Percentiles rank a stretch among this genome's conserved stretches.
Conservation (phyloP, 225 moss, liverwort and hornwort species). For the Marchantia polymorpha region DNA sequence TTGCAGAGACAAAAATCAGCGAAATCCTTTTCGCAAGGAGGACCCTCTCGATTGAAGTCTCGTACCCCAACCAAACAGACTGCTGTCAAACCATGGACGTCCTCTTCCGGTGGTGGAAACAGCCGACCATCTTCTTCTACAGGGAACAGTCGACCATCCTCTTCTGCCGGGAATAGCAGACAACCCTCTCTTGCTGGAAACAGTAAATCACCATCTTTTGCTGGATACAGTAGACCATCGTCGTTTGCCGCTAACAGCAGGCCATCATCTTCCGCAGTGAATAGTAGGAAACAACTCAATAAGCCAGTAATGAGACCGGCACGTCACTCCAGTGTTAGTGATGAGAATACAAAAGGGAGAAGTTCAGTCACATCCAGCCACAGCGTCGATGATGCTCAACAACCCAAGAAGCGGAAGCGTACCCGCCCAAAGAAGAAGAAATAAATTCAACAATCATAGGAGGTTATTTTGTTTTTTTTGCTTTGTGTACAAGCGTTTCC, state of each 20-base stretch:
- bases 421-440: slow-evolving; percentile 41
- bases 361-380: slow-evolving; percentile 44
- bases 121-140: slow-evolving; percentile 9
- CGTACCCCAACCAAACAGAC: slow-evolving; percentile 10
- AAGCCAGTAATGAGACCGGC: slow-evolving; percentile 20
- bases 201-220: slow-evolving; percentile 5
- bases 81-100: slow-evolving; percentile 19
- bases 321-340: slow-evolving; percentile 34
- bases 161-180: slow-evolving; percentile 26
- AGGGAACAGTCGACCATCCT: slow-evolving; percentile 17
- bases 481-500: background rate
- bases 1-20: slow-evolving; percentile 65
- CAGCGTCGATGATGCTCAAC: slow-evolving; percentile 44
- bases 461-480: background rate
- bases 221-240: slow-evolving; percentile 6
- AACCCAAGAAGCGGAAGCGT: slow-evolving; percentile 45
- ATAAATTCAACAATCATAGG: background rate
- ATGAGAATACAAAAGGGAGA: slow-evolving; percentile 37
- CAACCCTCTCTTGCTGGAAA: background rate
- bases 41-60: slow-evolving; percentile 42
- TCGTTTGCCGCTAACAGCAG: background rate
- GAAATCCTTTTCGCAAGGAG: slow-evolving; percentile 68
- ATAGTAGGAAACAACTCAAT: slow-evolving; percentile 30
- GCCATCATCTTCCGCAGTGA: slow-evolving; percentile 10
- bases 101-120: slow-evolving; percentile 12